A percentile compares a stretch with the other conserved stretches of the same genome.
Conservation (phyloP, 768 basidiomycete species). For the Trametopsis cervina region DNA sequence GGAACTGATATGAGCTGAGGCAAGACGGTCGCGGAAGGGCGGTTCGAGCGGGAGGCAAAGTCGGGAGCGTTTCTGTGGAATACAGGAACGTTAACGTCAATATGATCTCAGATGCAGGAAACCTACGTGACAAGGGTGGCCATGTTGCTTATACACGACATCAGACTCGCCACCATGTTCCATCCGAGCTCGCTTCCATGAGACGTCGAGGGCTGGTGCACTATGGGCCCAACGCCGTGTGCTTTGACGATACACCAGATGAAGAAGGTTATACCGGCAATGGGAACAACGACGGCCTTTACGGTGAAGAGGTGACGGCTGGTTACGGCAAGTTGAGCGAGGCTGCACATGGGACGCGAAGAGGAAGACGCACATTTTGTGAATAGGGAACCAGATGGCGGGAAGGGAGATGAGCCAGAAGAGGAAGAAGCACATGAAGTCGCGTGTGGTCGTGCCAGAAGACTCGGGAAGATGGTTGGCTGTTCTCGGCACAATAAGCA, state of each 20-base stretch:
- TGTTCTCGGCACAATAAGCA: conserved; percentile 19
- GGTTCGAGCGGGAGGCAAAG: conserved; percentile 58
- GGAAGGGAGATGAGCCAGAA: conserved; percentile 81
- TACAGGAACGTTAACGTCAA: neutral
- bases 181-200: conserved; percentile 67
- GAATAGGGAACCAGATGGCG: conserved; percentile 77
- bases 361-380: conserved; percentile 52
- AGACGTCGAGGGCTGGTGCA: conserved; percentile 54
- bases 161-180: conserved; percentile 66
- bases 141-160: conserved; percentile 78
- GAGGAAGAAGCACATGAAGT: conserved; percentile 79
- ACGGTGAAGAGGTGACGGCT: conserved; percentile 75
- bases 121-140: conserved; percentile 63
- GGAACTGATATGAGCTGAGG: conserved; percentile 71
- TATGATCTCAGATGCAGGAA: neutral
- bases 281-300: conserved; percentile 68
- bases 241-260: conserved; percentile 76
- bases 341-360: conserved; percentile 8
- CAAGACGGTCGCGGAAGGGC: conserved; percentile 48
- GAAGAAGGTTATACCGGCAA: conserved; percentile 66
- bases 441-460: conserved; percentile 67
- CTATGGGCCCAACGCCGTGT: conserved; percentile 68
- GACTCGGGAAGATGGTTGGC: conserved; percentile 68
- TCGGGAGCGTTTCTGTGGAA: conserved; percentile 62
- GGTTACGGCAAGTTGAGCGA: too few species aligned